These are phyloP conservation scores for Medicago ruthenica DNA, from an alignment of 306 rosid genomes.

Conservation along the genomic window DNA sequence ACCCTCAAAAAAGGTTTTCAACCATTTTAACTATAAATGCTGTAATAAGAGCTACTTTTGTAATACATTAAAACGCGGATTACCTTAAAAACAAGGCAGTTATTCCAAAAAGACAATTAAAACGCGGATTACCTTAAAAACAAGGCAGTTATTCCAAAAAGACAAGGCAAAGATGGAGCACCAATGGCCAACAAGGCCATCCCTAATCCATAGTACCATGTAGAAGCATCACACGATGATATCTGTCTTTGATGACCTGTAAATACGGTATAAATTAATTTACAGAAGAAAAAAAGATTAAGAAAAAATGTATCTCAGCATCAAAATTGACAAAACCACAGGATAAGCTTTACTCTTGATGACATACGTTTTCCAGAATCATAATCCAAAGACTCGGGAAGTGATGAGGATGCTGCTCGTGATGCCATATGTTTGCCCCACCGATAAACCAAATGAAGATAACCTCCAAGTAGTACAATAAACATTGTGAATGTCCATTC, in stretches of 20 bases:
- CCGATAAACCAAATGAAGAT: constrained; percentile 68
- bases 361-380: constrained; percentile 84
- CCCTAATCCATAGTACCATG: constrained; percentile 80
- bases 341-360: constrained; percentile 21
- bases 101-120: constrained; percentile 77
- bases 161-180: constrained; percentile 85
- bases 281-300: neutral
- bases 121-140: constrained; percentile 84
- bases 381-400: constrained; percentile 63
- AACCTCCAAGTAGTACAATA: constrained; percentile 78
- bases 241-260: constrained; percentile 85
- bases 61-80: constrained; percentile 3
- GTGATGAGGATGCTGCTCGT: constrained; percentile 56
- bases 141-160: constrained; percentile 90
- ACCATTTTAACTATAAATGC: constrained; percentile 1
- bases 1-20: neutral
- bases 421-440: constrained; percentile 77
- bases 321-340: constrained; percentile 31
- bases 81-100: constrained; percentile 93
- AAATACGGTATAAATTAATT: constrained; percentile 29
- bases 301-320: constrained; percentile 7
- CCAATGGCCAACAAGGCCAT: constrained; percentile 87
- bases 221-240: constrained; percentile 60
- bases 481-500: constrained; percentile 93
- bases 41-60: constrained; percentile 16